Evolutionary conservation across 2,329 filamentous ascomycete species (phyloP), one percentile per base, ranked within the genome.

Genomic region (Xylariaceae sp.): DNA sequence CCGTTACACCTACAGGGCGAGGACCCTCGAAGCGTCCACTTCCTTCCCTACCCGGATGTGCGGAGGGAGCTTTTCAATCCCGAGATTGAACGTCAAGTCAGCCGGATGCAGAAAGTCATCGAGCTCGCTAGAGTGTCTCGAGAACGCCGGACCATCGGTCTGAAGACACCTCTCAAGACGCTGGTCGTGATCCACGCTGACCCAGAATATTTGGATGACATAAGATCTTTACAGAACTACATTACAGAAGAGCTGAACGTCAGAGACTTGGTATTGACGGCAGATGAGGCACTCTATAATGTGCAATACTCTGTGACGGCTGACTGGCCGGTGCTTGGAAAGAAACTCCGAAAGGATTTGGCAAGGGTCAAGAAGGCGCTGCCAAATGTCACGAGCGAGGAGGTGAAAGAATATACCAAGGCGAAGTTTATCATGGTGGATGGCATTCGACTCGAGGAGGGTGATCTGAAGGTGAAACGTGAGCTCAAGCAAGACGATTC

Each of bases 311-410:
- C 88, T 57, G 89, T 92, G 15, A 84, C 82, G 37, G 92, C 91
- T 7, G 94, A 99, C 71, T 96, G 94, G 87, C 91, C 94, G 13
- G 87, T 89, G 2, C 80, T 99, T 15, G 94, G 94, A 61, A 96
- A 96, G 81, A 97, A 97, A 76, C 80, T 97, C 63, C 95, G 95
- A 80, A 96, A 96, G 74, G 92, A 96, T 66, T 89, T 91, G 61
- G 84, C 85, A 61, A 89, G 87, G 68, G 91, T 97, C 63, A 95
- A 95, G 78, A 95, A 92, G 74, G 91, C 89, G 2, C 76, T 99
- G 43, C 92, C 92, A 5, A 78, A 74, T 37, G 76, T 99, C 46
- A 88, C 81, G 18, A 92, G 86, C 62, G 84, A 89, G 10, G 82
- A 96, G 62, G 90, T 96, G 56, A 89, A 92, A 69, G 75, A 77